These are phyloP conservation scores for Moesziomyces parantarcticus DNA, from an alignment of 1,284 basidiomycete species.

Conservation along the genomic window DNA sequence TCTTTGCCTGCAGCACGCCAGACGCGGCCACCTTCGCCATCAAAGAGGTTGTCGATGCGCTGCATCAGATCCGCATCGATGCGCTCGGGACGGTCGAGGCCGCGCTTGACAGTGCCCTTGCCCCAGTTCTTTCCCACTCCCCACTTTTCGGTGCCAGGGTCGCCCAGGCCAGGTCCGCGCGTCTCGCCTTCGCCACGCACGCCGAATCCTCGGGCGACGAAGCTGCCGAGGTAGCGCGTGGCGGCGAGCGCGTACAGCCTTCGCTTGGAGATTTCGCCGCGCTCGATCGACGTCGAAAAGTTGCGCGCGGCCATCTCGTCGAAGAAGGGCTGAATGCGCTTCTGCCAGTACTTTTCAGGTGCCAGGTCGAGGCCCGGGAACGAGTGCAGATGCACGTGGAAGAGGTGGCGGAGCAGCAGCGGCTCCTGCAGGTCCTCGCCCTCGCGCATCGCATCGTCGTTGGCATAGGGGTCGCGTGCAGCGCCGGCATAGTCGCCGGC, in stretches of 20 bases:
- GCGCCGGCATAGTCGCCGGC: conserved; percentile 47
- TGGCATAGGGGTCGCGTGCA: conserved; percentile 57
- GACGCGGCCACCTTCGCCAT: conserved; percentile 44
- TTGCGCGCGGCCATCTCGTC: conserved; percentile 60
- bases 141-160: conserved; percentile 62
- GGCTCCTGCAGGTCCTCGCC: conserved; percentile 58
- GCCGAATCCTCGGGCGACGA: conserved; percentile 63
- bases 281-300: conserved; percentile 60
- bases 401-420: conserved; percentile 63
- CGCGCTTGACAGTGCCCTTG: conserved; percentile 66
- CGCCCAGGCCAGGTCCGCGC: conserved; percentile 62
- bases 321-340: conserved; percentile 63
- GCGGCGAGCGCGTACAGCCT: conserved; percentile 56
- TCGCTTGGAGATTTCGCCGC: conserved; percentile 57
- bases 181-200: conserved; percentile 62
- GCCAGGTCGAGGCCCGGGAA: conserved; percentile 63
- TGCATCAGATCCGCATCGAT: conserved; percentile 49
- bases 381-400: conserved; percentile 59
- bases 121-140: conserved; percentile 67
- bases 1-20: conserved; percentile 62
- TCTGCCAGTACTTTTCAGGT: conserved; percentile 62
- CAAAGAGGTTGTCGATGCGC: conserved; percentile 57
- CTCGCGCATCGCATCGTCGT: conserved; percentile 53
- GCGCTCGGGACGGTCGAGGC: conserved; percentile 60
- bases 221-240: conserved; percentile 63